A percentile compares a stretch with the other conserved stretches of the same genome.
Conservation (phyloP, 345 rosid genomes). For the Odontarrhena argentea region DNA sequence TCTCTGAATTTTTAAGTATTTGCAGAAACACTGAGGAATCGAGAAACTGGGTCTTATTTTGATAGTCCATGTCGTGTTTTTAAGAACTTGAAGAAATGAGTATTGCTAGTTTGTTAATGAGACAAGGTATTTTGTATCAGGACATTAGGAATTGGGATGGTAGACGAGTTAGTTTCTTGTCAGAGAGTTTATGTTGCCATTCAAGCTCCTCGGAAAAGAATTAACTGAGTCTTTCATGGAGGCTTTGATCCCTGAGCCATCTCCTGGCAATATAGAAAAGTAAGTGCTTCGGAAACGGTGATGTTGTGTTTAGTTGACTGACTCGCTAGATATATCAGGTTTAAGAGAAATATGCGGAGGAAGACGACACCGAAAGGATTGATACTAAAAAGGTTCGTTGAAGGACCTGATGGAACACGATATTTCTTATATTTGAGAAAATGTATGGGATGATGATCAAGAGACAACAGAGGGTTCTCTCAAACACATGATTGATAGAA, state of each 20-base stretch:
- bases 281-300: conserved; percentile 36
- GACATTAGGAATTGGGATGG: conserved; percentile 76
- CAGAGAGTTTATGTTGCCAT: conserved; percentile 62
- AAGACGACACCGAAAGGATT: conserved; percentile 82
- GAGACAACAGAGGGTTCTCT: conserved; percentile 55
- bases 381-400: conserved; percentile 76
- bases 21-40: conserved; percentile 3
- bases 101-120: conserved; percentile 1
- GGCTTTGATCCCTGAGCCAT: conserved; percentile 91
- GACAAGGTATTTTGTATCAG: conserved; percentile 49
- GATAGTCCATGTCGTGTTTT: too few species aligned
- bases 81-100: not conserved
- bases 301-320: conserved; percentile 27
- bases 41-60: conserved; percentile 1
- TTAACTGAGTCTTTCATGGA: conserved; percentile 93
- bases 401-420: conserved; percentile 83
- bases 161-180: conserved; percentile 62
- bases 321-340: conserved; percentile 50
- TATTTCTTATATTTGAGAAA: conserved; percentile 84
- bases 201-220: conserved; percentile 69
- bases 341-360: conserved; percentile 85
- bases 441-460: conserved; percentile 82
- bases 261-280: conserved; percentile 76
- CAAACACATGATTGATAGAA: conserved; percentile 58
- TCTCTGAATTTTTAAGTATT: not conserved